Evolutionary conservation across 305 asterid species (phyloP).

Genomic region (Fraxinus angustifolia): DNA sequence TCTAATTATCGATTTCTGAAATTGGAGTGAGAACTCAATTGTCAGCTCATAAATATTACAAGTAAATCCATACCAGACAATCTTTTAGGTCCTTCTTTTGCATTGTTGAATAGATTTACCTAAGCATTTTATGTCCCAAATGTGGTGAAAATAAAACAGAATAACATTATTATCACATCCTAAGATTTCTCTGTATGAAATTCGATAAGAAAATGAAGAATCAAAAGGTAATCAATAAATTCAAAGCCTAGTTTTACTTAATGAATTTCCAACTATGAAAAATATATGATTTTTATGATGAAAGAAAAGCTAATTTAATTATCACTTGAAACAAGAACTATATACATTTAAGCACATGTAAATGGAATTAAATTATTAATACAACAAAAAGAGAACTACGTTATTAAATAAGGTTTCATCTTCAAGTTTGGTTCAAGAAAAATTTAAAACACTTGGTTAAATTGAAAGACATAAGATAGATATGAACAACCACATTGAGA

Average conservation of each 20-base stretch:
- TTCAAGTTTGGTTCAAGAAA: neutral
- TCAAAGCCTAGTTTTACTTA: neutral
- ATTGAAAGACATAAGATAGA: neutral
- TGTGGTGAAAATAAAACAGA: neutral
- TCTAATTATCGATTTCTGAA: neutral
- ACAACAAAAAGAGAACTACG: neutral
- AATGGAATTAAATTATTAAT: neutral
- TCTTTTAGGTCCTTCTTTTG: neutral
- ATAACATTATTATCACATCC: neutral
- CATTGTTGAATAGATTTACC: neutral
- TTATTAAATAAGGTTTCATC: neutral
- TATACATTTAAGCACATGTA: neutral
- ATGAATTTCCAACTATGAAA: neutral
- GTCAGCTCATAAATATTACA: neutral
- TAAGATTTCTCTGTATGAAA: neutral
- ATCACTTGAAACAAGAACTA: neutral
- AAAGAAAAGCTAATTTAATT: neutral
- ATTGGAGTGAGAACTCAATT: neutral
- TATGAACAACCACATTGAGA: neutral
- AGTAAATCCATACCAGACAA: neutral
- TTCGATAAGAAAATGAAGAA: neutral
- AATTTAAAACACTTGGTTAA: neutral
- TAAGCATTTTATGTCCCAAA: neutral
- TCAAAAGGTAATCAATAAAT: neutral
- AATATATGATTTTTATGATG: neutral